A percentile compares a stretch with the other conserved stretches of the same genome.
phyloP scores from a whole-genome alignment of 345 rosid species.

The Stellera chamaejasme region DNA sequence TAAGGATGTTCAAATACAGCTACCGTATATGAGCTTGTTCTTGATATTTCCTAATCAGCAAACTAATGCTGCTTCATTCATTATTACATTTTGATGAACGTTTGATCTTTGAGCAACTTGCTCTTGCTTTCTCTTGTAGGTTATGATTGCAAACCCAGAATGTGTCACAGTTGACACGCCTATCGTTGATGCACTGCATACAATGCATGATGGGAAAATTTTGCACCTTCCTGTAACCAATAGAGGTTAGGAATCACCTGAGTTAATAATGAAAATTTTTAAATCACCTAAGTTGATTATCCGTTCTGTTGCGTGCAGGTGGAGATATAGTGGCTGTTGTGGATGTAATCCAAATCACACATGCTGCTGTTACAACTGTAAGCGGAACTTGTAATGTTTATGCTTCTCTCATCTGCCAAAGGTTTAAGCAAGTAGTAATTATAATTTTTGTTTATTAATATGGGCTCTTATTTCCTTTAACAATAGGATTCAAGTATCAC shows the following conservation, averaged over 20 bases:
- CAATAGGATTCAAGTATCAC: too few species aligned
- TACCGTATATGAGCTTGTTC: not conserved
- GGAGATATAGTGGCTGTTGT: conserved; percentile 72
- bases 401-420: not conserved
- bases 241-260: conserved; percentile 33
- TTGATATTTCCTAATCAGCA: not conserved
- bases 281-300: not conserved
- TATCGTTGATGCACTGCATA: conserved; percentile 85
- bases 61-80: too few species aligned
- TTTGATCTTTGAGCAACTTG: not conserved
- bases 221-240: conserved; percentile 86
- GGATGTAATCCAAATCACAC: conserved; percentile 79
- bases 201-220: conserved; percentile 88
- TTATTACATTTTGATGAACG: not conserved
- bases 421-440: too few species aligned
- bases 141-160: conserved; percentile 90
- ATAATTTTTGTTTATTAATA: too few species aligned
- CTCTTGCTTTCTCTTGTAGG: conserved; percentile 29
- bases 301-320: conserved; percentile 35
- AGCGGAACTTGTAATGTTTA: conserved; percentile 16
- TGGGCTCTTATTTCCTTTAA: too few species aligned
- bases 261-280: conserved; percentile 10
- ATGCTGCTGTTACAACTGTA: conserved; percentile 95
- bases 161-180: conserved; percentile 79
- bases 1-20: not conserved